Conservation (phyloP, 176 grass and related monocot genomes). For the Oryza glaberrima region DNA sequence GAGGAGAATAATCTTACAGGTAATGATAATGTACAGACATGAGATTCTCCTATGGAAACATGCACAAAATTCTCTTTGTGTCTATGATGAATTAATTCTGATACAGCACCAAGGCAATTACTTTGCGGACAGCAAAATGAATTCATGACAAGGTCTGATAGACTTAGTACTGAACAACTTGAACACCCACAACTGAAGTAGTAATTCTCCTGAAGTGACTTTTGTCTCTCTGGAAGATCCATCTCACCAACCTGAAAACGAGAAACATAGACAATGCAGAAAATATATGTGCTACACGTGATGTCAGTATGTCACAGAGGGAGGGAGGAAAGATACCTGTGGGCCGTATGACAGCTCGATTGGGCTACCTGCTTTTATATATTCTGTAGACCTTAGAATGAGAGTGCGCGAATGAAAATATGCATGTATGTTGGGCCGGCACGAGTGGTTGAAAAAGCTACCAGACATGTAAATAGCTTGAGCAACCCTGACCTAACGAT, state of each 20-base stretch:
- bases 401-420: conserved; percentile 91
- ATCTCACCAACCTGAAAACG: conserved; percentile 73
- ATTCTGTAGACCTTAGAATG: conserved; percentile 70
- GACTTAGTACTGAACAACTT: conserved; percentile 76
- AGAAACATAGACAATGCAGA: conserved; percentile 16
- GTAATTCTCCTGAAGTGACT: conserved; percentile 76
- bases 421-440: conserved; percentile 70
- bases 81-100: conserved; percentile 57
- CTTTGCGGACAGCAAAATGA: conserved; percentile 66
- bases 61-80: conserved; percentile 56
- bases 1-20: conserved; percentile 59
- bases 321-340: conserved; percentile 51
- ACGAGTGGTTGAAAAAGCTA: conserved; percentile 95
- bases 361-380: conserved; percentile 69
- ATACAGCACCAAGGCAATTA: conserved; percentile 70
- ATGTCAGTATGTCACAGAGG: conserved; percentile 9
- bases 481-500: conserved; percentile 71
- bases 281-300: conserved; percentile 6
- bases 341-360: conserved; percentile 94
- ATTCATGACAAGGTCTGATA: conserved; percentile 86
- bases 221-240: conserved; percentile 73
- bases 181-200: conserved; percentile 77
- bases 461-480: conserved; percentile 88
- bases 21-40: conserved; percentile 50
- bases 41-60: conserved; percentile 56